Evolutionary conservation across 768 basidiomycete genomes (phyloP).

Genomic region (Hericium rajendrae): DNA sequence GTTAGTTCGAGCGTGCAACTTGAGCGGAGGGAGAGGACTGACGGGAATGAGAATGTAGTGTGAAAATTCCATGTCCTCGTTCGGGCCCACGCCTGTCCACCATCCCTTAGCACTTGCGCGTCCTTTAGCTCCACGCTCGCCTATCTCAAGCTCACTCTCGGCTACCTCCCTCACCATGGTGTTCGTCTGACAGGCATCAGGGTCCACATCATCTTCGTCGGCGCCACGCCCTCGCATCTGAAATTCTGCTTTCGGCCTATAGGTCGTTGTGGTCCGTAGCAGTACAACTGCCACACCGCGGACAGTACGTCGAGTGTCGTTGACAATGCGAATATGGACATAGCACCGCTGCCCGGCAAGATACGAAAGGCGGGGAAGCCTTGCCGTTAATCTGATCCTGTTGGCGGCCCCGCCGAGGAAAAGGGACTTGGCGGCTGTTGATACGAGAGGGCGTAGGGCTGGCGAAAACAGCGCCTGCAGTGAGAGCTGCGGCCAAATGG

Average conservation of each 20-base stretch:
- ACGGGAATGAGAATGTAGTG: constrained; percentile 72
- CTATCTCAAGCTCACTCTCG: constrained; percentile 55
- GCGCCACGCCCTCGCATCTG: constrained; percentile 18
- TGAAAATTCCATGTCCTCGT: constrained; percentile 51
- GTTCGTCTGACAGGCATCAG: constrained; percentile 53
- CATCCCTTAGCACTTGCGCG: constrained; percentile 78
- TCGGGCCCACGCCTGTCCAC: constrained; percentile 75
- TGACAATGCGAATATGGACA: constrained; percentile 54
- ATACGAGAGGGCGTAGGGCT: constrained; percentile 47
- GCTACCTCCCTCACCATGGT: constrained; percentile 56
- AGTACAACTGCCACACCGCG: constrained; percentile 57
- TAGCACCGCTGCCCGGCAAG: constrained; percentile 73
- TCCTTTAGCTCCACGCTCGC: constrained; percentile 51
- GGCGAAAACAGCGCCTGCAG: constrained; percentile 51
- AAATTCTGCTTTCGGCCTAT: constrained; percentile 41
- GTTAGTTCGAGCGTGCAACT: neutral
- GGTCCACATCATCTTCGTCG: constrained; percentile 26
- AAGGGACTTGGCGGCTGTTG: constrained; percentile 42
- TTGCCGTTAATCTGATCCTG: constrained; percentile 55
- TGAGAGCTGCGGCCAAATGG: constrained; percentile 70
- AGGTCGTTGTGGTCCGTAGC: constrained; percentile 55
- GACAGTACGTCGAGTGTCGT: constrained; percentile 59
- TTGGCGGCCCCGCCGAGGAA: constrained; percentile 43
- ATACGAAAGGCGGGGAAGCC: constrained; percentile 66
- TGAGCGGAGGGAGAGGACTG: constrained; percentile 20